Conservation (phyloP, 371 early-diverging fungal species). For the Mucor circinelloides region DNA sequence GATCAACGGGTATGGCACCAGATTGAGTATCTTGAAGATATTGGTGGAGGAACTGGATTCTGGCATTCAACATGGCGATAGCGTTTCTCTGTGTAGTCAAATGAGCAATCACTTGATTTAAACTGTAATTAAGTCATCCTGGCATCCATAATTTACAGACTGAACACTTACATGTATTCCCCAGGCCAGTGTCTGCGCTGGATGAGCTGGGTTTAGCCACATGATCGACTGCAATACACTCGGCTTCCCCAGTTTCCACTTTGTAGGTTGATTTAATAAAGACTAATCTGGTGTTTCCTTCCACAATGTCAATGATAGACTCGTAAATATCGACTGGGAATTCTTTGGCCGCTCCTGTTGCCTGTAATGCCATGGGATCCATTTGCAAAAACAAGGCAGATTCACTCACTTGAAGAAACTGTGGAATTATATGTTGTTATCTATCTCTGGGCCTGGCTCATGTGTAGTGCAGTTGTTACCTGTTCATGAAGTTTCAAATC, state of each 20-base stretch:
- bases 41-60: constrained; percentile 68
- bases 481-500: constrained; percentile 79
- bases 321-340: constrained; percentile 84
- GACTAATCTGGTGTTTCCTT: constrained; percentile 52
- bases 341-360: constrained; percentile 48
- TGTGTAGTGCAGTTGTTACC: constrained; percentile 33
- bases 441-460: neutral
- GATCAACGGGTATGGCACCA: constrained; percentile 69
- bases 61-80: constrained; percentile 78
- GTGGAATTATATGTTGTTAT: neutral
- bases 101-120: constrained; percentile 66
- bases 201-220: constrained; percentile 66
- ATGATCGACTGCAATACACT: constrained; percentile 87
- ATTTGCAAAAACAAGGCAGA: constrained; percentile 78
- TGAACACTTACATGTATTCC: constrained; percentile 54
- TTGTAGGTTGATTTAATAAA: constrained; percentile 74
- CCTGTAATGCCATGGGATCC: constrained; percentile 57
- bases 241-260: constrained; percentile 84
- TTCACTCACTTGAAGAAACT: constrained; percentile 78
- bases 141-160: neutral
- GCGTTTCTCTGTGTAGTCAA: constrained; percentile 80
- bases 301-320: constrained; percentile 72
- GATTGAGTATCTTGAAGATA: constrained; percentile 73
- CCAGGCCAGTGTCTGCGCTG: constrained; percentile 55
- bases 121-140: neutral